Base-by-base conservation (phyloP, 768 basidiomycete genomes). In the Boletus vinaceobasis region DNA sequence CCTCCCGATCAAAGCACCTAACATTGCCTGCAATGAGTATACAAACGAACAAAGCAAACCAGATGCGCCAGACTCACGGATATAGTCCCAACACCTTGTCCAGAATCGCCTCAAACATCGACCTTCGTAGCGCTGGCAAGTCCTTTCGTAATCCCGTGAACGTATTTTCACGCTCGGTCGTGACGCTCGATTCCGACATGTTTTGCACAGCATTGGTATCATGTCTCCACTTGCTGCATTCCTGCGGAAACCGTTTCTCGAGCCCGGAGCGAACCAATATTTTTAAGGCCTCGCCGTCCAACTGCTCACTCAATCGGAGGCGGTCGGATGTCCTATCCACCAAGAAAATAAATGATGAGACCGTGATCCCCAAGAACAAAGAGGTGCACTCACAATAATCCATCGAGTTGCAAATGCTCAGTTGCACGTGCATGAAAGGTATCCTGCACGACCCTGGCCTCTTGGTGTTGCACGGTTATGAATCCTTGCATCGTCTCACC, bases 401-500 rank as follows among this genome's bases (percentile, higher is more conserved):
- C 1, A 26, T 50, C 53, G 21, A 75, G 58, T 27, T 55, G 57
- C 10, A n/a, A n/a, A n/a, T n/a, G n/a, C n/a, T n/a, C n/a, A n/a
- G n/a, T n/a, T n/a, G n/a, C n/a, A n/a, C n/a, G n/a, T n/a, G n/a
- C n/a, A n/a, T n/a, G n/a, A n/a, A n/a, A 52, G 2, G 0, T 0
- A 0, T 71, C 65, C 3, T 35, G 35, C 2, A 7, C 8, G 17
- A 51, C 43, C 35, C 31, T 46, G 5, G 56, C 54, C 4, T 69
- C 48, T 48, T 50, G 50, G 56, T 70, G 63, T n/a, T 60, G 53
- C 7, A 66, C 63, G 0, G 72, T 74, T 60, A 79, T 52, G 48
- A 80, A 73, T 1, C 69, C 79, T 55, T 78, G 77, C 2, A 52
- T 23, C 1, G 72, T 73, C 57, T 80, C 79, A 4, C 78, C 76